Base-by-base conservation (phyloP, 164 flowering plant species). In the Sedum album region DNA sequence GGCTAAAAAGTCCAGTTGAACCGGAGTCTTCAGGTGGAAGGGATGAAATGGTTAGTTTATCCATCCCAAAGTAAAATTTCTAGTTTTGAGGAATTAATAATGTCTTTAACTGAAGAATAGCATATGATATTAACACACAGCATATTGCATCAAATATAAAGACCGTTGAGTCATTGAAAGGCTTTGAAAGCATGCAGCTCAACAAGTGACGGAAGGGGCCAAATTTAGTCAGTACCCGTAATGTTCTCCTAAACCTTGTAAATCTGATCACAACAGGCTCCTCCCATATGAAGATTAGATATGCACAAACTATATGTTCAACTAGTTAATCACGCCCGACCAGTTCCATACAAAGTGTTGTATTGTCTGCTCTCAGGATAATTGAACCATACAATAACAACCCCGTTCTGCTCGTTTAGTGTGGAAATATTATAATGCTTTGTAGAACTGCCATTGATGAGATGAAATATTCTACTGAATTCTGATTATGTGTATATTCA, bases 141-240 rank as follows among this genome's bases (percentile, higher is more conserved):
- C 77, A 5, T 38, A 81, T 1, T 64, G 68, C 21, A 20, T 62
- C 86, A 26, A 80, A 76, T 69, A 64, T 74, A 17, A 79, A 75
- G 76, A 84, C 71, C 73, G 77, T 80, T n/a, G 89, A 87, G 42
- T 76, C 85, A 14, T 77, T 87, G 13, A 76, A 81, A 64, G 86
- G 86, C 1, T 79, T 87, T 4, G 89, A 87, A 75, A 70, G 85
- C 76, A 76, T 87, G 62, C 83, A 75, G 48, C 82, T 91, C 69
- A 90, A 87, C 64, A 81, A 11, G 67, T 66, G 89, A 86, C 33
- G 93, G 88, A 71, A 82, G 86, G 79, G 76, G 78, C 69, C 88
- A 76, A 39, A 83, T 78, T 68, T 84, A 73, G 71, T 7, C n/a
- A n/a, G n/a, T n/a, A n/a, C n/a, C n/a, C n/a, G n/a, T n/a, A n/a